phyloP scores from a whole-genome alignment of 1,139 yeast genomes.

The Arxiozyma telluris region DNA sequence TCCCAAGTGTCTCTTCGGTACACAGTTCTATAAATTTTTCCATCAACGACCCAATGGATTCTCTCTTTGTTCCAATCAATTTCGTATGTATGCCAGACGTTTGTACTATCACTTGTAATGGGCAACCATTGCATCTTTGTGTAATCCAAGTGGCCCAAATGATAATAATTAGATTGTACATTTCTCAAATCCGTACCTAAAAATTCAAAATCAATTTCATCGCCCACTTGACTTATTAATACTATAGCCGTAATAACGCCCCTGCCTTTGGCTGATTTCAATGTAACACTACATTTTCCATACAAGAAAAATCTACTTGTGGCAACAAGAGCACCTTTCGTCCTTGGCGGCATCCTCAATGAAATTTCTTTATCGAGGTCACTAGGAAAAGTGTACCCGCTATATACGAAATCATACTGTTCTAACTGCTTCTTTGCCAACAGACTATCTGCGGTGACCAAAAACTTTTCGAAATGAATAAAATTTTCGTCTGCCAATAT shows the following conservation, averaged over 20 bases:
- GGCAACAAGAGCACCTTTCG: slow-evolving; percentile 27
- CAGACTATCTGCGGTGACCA: slow-evolving; percentile 14
- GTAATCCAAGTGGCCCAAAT: slow-evolving; percentile 64
- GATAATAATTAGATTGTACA: slow-evolving; percentile 74
- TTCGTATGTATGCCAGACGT: slow-evolving; percentile 65
- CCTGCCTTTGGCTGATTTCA: slow-evolving; percentile 26
- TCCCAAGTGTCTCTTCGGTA: slow-evolving; percentile 54
- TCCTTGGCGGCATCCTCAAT: slow-evolving; percentile 28
- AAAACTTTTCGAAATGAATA: slow-evolving; percentile 20
- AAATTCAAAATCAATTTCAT: slow-evolving; percentile 84
- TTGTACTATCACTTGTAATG: slow-evolving; percentile 46
- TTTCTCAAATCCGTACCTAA: slow-evolving; percentile 60
- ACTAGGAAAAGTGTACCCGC: slow-evolving; percentile 22
- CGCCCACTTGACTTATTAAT: slow-evolving; percentile 76
- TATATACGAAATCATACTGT: slow-evolving; percentile 25
- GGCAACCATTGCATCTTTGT: slow-evolving; percentile 37
- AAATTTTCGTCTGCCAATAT: slow-evolving; percentile 11
- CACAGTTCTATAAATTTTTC: slow-evolving; percentile 55
- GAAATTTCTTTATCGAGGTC: slow-evolving; percentile 12
- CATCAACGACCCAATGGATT: slow-evolving; percentile 70
- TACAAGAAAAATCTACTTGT: slow-evolving; percentile 26
- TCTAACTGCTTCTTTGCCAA: slow-evolving; percentile 20
- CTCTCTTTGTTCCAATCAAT: slow-evolving; percentile 76
- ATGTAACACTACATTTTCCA: slow-evolving; percentile 23
- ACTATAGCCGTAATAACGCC: slow-evolving; percentile 87